Conservation (phyloP, 1,284 basidiomycete genomes). For the Ustilago cynodontis region DNA sequence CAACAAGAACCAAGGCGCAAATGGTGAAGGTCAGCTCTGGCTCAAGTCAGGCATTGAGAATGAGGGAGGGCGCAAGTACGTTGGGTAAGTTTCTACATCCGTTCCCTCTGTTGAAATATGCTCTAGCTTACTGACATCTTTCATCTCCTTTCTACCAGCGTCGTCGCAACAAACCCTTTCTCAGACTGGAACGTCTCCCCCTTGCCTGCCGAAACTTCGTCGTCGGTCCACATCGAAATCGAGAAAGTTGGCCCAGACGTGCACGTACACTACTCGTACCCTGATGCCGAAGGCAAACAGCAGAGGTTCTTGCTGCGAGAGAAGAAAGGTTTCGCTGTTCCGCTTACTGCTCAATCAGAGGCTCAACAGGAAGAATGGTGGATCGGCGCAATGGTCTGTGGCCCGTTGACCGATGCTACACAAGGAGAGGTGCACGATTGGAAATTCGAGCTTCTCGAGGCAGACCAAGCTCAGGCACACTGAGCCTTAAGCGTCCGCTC, state of each 20-base stretch:
- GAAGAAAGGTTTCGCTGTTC: constrained; percentile 35
- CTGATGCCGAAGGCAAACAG: background rate
- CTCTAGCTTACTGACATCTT: background rate
- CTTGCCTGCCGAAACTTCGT: background rate
- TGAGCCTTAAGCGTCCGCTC: too few relatives aligned
- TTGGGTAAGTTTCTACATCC: constrained; percentile 16
- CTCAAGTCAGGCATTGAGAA: constrained; percentile 41
- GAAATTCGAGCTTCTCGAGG: constrained; percentile 14
- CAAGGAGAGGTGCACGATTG: constrained; percentile 15
- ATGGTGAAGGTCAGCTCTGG: constrained; percentile 24
- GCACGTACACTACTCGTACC: constrained; percentile 36
- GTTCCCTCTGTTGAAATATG: background rate
- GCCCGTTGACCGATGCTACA: constrained; percentile 20
- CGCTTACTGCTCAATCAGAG: background rate
- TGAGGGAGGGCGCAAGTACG: constrained; percentile 33
- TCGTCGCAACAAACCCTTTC: constrained; percentile 34
- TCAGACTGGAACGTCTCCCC: constrained; percentile 47
- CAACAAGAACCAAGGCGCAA: background rate
- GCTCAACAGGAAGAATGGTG: constrained; percentile 31
- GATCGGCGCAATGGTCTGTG: constrained; percentile 49
- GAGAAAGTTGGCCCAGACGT: constrained; percentile 33
- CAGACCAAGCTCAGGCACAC: background rate
- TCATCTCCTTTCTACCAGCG: constrained; percentile 1
- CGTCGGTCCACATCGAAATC: constrained; percentile 32
- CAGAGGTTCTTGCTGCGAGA: constrained; percentile 29